Evolutionary conservation across 192 early-diverging fungal species (phyloP).

Genomic region (Haplosporangium gracile): DNA sequence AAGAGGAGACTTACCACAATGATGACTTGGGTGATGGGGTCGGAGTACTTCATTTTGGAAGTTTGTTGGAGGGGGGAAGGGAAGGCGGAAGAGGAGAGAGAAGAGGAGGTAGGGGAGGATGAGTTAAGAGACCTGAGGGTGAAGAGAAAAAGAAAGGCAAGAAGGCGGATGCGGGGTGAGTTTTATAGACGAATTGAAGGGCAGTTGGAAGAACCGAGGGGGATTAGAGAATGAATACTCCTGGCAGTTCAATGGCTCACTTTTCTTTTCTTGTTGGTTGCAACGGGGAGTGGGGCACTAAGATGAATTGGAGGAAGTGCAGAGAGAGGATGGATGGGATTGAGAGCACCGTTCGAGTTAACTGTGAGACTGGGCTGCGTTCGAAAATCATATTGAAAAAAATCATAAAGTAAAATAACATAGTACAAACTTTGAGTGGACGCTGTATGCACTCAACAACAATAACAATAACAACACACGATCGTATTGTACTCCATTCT

Average conservation of each 20-base stretch:
- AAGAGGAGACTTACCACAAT: conserved; percentile 39
- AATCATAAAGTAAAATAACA: not conserved
- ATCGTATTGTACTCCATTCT: not conserved
- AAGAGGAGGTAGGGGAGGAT: not conserved
- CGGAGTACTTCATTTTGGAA: conserved; percentile 29
- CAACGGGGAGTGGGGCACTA: not conserved
- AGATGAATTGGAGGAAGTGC: not conserved
- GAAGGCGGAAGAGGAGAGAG: conserved; percentile 3
- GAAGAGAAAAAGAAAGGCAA: conserved; percentile 13
- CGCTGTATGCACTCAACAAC: not conserved
- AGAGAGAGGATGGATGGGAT: not conserved
- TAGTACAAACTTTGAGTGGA: not conserved
- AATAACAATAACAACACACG: not conserved
- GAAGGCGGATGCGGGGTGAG: conserved; percentile 2
- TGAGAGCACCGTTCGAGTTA: not conserved
- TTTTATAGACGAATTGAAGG: conserved; percentile 18
- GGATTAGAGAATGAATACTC: not conserved
- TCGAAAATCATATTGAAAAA: conserved; percentile 1
- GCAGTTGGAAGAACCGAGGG: not conserved
- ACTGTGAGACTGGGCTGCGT: not conserved
- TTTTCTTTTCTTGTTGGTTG: not conserved
- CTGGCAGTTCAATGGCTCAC: not conserved
- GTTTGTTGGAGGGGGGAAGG: conserved; percentile 7
- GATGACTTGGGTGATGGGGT: conserved; percentile 51
- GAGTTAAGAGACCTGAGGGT: conserved; percentile 27